Conservation (phyloP, 176 grass and related monocot genomes). For the Microstegium vimineum region DNA sequence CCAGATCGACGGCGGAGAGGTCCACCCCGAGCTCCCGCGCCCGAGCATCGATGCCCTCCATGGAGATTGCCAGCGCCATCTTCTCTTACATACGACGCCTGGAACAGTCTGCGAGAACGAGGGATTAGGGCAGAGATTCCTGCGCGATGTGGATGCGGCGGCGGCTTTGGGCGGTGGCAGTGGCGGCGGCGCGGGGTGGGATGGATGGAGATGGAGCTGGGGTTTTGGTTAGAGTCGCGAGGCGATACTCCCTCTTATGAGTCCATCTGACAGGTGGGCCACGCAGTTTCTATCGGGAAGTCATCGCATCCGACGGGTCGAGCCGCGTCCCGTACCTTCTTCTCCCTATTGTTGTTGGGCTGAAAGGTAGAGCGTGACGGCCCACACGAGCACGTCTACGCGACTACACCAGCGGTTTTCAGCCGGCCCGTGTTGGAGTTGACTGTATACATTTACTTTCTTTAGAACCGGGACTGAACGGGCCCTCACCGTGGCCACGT, state of each 20-base stretch:
- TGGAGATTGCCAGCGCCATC: slow-evolving; percentile 53
- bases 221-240: slow-evolving; percentile 15
- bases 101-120: not conserved
- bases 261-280: not conserved
- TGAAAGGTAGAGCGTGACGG: too few relatives aligned
- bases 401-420: too few relatives aligned
- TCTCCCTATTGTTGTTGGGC: not conserved
- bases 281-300: too few relatives aligned
- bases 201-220: slow-evolving; percentile 24
- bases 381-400: too few relatives aligned
- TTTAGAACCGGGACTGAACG: too few relatives aligned
- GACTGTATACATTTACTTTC: too few relatives aligned
- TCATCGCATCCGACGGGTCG: too few relatives aligned
- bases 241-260: slow-evolving; percentile 6
- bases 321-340: too few relatives aligned
- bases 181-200: not conserved
- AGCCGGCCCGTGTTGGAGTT: too few relatives aligned
- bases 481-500: too few relatives aligned
- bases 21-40: slow-evolving; percentile 48
- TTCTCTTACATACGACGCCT: slow-evolving; percentile 28
- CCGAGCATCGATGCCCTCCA: slow-evolving; percentile 57
- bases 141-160: not conserved
- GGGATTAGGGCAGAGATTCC: not conserved
- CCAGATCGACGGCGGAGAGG: slow-evolving; percentile 58
- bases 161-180: not conserved